Evolutionary conservation across 2,329 filamentous ascomycete species (phyloP).

Genomic region (Aspergillus sergii): DNA sequence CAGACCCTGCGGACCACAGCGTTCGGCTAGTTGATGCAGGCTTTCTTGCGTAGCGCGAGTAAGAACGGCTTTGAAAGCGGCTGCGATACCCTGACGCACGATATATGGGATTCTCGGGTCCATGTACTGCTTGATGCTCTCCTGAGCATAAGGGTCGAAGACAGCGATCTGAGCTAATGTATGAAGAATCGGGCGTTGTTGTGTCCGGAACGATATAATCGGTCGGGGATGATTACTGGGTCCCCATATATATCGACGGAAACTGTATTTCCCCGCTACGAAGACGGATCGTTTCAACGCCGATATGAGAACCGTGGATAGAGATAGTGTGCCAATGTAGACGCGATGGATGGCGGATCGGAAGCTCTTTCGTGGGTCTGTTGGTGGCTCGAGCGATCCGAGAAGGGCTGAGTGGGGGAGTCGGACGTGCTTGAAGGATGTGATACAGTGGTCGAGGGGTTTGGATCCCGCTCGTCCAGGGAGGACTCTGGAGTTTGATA

Average conservation of each 20-base stretch:
- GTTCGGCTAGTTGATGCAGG: conserved; percentile 10
- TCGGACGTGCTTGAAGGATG: conserved; percentile 21
- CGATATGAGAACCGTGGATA: conserved; percentile 19
- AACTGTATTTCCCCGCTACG: conserved; percentile 22
- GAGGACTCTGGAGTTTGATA: not conserved
- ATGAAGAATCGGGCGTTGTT: conserved; percentile 27
- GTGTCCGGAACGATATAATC: conserved; percentile 26
- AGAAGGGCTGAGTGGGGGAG: conserved; percentile 20
- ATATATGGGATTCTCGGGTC: not conserved
- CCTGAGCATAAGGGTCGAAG: conserved; percentile 18
- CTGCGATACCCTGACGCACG: conserved; percentile 12
- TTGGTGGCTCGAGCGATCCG: conserved; percentile 15
- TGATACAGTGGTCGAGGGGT: conserved; percentile 23
- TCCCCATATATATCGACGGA: conserved; percentile 19
- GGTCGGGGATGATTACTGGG: conserved; percentile 12
- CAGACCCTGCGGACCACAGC: conserved; percentile 19
- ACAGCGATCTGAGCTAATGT: conserved; percentile 22
- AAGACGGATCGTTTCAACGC: conserved; percentile 23
- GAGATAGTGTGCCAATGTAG: conserved; percentile 17
- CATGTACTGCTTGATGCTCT: not conserved
- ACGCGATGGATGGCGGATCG: conserved; percentile 18
- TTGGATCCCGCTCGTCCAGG: conserved; percentile 2
- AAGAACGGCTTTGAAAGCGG: conserved; percentile 17
- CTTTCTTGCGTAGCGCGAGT: conserved; percentile 11
- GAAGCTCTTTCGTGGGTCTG: conserved; percentile 12